Percentiles rank a stretch among this genome's conserved stretches.
These are phyloP conservation scores for Eucalyptus pauciflora DNA, from an alignment of 345 rosid genomes.

Conservation along the genomic window DNA sequence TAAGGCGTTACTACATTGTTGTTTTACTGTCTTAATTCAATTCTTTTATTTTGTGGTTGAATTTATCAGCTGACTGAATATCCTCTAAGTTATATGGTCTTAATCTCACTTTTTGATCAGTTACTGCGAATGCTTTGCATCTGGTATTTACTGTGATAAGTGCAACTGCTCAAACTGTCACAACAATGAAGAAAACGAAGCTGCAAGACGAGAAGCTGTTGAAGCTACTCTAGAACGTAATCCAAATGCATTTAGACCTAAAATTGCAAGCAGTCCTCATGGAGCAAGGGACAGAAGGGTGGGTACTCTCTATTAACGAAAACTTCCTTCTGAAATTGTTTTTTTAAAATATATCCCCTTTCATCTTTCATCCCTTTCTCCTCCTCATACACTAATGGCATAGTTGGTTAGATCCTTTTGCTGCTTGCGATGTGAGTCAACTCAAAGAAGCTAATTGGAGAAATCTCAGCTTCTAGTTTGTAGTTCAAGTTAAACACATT, in stretches of 20 bases:
- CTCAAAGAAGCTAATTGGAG: not conserved
- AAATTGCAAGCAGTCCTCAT: slow-evolving; percentile 97
- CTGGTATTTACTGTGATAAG: slow-evolving; percentile 95
- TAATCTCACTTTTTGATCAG: slow-evolving; percentile 24
- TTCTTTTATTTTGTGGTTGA: not conserved
- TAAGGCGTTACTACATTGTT: not conserved
- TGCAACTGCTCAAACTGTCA: slow-evolving; percentile 93
- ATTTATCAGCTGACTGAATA: not conserved
- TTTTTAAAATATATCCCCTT: not conserved
- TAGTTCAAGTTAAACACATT: not conserved
- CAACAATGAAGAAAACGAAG: slow-evolving; percentile 92
- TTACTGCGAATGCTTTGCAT: slow-evolving; percentile 98
- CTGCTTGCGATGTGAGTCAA: not conserved
- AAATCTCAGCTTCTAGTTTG: not conserved
- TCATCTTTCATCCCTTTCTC: not conserved
- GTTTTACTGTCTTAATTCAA: not conserved
- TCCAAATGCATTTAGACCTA: slow-evolving; percentile 97
- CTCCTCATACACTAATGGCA: not conserved
- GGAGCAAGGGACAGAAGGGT: slow-evolving; percentile 67
- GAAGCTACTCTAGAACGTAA: slow-evolving; percentile 93
- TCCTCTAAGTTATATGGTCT: not conserved
- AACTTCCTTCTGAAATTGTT: not conserved
- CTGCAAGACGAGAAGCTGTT: slow-evolving; percentile 85
- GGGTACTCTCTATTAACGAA: not conserved
- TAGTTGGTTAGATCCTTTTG: not conserved